A percentile compares a stretch with the other conserved stretches of the same genome.
Conservation (phyloP, 2,329 filamentous ascomycete species). For the Zasmidium cellare region DNA sequence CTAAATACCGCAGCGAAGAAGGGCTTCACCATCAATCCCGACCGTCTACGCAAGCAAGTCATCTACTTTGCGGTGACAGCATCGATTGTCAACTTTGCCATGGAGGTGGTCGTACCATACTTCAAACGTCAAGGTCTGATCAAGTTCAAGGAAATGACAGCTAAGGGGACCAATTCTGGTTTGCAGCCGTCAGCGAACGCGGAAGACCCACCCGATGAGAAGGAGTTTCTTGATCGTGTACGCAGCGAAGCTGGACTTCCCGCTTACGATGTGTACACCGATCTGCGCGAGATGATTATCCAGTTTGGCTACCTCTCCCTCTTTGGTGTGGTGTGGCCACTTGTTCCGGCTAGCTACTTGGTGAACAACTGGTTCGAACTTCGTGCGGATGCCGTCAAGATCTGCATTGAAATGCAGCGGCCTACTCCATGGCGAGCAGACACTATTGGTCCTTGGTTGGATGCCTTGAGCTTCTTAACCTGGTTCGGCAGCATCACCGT, state of each 20-base stretch:
- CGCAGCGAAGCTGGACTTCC: slow-evolving; percentile 80
- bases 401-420: slow-evolving; percentile 82
- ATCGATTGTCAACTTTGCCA: slow-evolving; percentile 81
- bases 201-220: slow-evolving; percentile 74
- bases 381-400: slow-evolving; percentile 90
- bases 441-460: slow-evolving; percentile 90
- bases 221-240: slow-evolving; percentile 75
- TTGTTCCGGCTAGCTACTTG: slow-evolving; percentile 86
- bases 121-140: slow-evolving; percentile 75
- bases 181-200: slow-evolving; percentile 37
- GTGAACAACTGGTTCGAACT: slow-evolving; percentile 97
- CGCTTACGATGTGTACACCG: slow-evolving; percentile 83
- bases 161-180: slow-evolving; percentile 55
- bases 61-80: slow-evolving; percentile 96
- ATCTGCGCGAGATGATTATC: slow-evolving; percentile 91
- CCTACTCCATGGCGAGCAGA: slow-evolving; percentile 88
- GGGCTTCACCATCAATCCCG: slow-evolving; percentile 76
- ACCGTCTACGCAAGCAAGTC: slow-evolving; percentile 82
- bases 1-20: slow-evolving; percentile 54
- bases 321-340: slow-evolving; percentile 91
- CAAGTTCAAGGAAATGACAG: slow-evolving; percentile 76
- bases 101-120: slow-evolving; percentile 83
- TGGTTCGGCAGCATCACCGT: slow-evolving; percentile 91
- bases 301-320: slow-evolving; percentile 81
- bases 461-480: slow-evolving; percentile 81